Percentiles rank a stretch among this genome's conserved stretches.
Evolutionary conservation across 2,329 filamentous ascomycete genomes (phyloP).

Genomic region (Trichoderma atroviride): DNA sequence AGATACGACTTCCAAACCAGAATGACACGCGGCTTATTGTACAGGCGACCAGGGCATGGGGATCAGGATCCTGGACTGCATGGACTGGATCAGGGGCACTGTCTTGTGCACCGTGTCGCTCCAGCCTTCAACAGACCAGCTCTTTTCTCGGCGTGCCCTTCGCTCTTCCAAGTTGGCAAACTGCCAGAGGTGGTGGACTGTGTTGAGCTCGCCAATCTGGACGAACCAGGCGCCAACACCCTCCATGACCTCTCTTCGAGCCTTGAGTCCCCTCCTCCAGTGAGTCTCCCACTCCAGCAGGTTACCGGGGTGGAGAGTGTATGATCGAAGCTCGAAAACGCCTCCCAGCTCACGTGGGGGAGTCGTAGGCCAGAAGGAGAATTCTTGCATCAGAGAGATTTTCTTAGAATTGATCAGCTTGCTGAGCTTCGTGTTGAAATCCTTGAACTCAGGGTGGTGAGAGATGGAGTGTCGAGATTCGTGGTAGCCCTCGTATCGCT

Average conservation of each 20-base stretch:
- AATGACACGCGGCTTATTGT: constrained; percentile 53
- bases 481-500: constrained; percentile 95
- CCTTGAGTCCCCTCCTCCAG: constrained; percentile 90
- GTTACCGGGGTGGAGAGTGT: constrained; percentile 94
- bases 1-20: neutral
- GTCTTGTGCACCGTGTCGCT: constrained; percentile 98
- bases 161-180: constrained; percentile 96
- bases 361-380: constrained; percentile 98
- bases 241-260: constrained; percentile 95
- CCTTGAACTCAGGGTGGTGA: constrained; percentile 77
- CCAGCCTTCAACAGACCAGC: constrained; percentile 95
- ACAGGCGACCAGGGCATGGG: constrained; percentile 97
- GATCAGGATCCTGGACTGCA: constrained; percentile 92
- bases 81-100: constrained; percentile 91
- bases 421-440: constrained; percentile 83
- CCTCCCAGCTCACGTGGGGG: constrained; percentile 87
- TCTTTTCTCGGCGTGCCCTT: constrained; percentile 86
- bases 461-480: constrained; percentile 85
- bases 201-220: constrained; percentile 96
- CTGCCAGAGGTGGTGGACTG: constrained; percentile 97
- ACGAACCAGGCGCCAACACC: constrained; percentile 98
- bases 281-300: constrained; percentile 98
- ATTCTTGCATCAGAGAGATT: constrained; percentile 96
- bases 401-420: constrained; percentile 81
- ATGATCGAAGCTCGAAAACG: constrained; percentile 93